A percentile compares a stretch with the other conserved stretches of the same genome.
Conservation (phyloP, 2,329 filamentous ascomycete species). For the Chaetomium olivaceum region DNA sequence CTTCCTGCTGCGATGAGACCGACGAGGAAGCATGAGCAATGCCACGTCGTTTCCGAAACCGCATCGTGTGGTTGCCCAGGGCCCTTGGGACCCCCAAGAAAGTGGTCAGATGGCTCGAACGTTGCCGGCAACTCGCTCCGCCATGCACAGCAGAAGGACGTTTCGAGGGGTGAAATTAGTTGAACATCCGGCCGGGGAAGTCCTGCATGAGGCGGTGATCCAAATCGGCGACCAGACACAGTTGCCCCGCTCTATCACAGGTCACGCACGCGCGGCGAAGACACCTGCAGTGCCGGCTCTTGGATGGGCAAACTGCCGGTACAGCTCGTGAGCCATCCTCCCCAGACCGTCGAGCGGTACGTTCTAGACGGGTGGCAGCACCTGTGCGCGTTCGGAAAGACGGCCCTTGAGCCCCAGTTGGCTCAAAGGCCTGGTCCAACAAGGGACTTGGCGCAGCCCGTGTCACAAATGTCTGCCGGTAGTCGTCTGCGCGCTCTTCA, state of each 20-base stretch:
- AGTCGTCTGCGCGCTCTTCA: background rate
- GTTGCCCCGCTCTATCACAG: background rate
- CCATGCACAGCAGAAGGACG: background rate
- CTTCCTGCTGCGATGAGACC: background rate
- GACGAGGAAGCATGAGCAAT: background rate
- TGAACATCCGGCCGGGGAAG: background rate
- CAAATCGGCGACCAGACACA: background rate
- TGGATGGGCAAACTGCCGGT: slow-evolving; percentile 5
- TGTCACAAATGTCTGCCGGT: background rate
- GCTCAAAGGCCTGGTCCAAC: slow-evolving; percentile 10
- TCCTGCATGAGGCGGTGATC: slow-evolving; percentile 7
- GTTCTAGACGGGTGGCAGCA: background rate
- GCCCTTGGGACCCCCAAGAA: slow-evolving; percentile 1
- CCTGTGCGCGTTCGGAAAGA: slow-evolving; percentile 7
- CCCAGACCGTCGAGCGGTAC: background rate
- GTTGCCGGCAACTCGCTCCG: slow-evolving; percentile 9
- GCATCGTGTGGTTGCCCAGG: background rate
- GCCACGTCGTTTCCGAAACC: background rate
- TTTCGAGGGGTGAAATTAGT: slow-evolving; percentile 1
- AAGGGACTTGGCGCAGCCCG: slow-evolving; percentile 3
- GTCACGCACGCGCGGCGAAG: background rate
- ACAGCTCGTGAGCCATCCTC: background rate
- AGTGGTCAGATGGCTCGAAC: background rate
- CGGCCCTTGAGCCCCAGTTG: slow-evolving; percentile 21
- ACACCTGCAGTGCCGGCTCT: background rate